Percentiles rank a stretch among this genome's conserved stretches.
Evolutionary conservation across 495 filamentous ascomycete species (phyloP).

Genomic region (Massariosphaeria phaeospora): DNA sequence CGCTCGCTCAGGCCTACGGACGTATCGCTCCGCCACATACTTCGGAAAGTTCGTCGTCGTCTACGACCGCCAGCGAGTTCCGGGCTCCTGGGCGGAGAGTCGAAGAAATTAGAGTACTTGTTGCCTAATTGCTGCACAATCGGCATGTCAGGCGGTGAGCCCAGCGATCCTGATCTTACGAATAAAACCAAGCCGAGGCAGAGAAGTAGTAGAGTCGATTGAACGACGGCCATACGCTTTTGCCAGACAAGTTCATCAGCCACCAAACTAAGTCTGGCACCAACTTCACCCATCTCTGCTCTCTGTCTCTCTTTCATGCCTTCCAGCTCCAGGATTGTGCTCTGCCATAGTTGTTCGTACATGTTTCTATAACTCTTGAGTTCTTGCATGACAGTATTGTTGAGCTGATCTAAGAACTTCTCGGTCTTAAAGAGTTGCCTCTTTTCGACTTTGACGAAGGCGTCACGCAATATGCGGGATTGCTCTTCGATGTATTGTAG

Average conservation of each 20-base stretch:
- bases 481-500: slow-evolving; percentile 97
- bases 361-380: slow-evolving; percentile 72
- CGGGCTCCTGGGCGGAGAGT: slow-evolving; percentile 47
- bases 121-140: slow-evolving; percentile 48
- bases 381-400: slow-evolving; percentile 80
- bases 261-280: slow-evolving; percentile 71
- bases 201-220: slow-evolving; percentile 78
- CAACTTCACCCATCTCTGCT: slow-evolving; percentile 76
- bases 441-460: slow-evolving; percentile 85
- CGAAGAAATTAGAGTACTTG: slow-evolving; percentile 40
- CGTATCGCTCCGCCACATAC: slow-evolving; percentile 32
- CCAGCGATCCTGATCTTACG: slow-evolving; percentile 45
- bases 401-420: slow-evolving; percentile 74
- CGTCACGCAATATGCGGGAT: slow-evolving; percentile 83
- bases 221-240: slow-evolving; percentile 86
- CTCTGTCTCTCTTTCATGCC: slow-evolving; percentile 75
- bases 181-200: slow-evolving; percentile 88
- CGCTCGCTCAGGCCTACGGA: slow-evolving; percentile 17
- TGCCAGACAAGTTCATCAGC: slow-evolving; percentile 95
- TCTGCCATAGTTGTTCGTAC: slow-evolving; percentile 96
- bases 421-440: slow-evolving; percentile 79
- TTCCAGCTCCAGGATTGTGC: slow-evolving; percentile 86
- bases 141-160: slow-evolving; percentile 51
- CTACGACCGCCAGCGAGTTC: slow-evolving; percentile 38
- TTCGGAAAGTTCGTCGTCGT: slow-evolving; percentile 16